These are phyloP conservation scores for Tulasnella sp. DNA, from an alignment of 768 basidiomycete genomes.

Conservation along the genomic window DNA sequence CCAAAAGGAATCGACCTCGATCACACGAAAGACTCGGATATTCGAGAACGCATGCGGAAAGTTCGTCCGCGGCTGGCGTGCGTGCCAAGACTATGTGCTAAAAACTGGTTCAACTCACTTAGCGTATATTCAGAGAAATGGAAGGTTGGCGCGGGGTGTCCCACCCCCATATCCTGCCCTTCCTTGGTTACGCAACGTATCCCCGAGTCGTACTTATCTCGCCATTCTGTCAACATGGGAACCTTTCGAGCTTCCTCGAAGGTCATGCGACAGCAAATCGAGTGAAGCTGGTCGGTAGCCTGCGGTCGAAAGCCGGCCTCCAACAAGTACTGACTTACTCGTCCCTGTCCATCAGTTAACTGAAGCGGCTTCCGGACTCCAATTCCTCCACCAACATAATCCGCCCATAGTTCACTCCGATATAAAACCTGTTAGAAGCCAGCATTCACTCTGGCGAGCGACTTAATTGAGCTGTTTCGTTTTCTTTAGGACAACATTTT, in stretches of 20 bases:
- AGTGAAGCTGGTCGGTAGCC: not conserved
- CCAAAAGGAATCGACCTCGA: conserved; percentile 6
- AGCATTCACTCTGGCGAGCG: not conserved
- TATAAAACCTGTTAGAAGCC: conserved; percentile 9
- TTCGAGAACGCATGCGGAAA: conserved; percentile 15
- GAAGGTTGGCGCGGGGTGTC: not conserved
- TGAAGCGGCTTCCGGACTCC: conserved; percentile 14
- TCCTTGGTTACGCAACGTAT: not conserved
- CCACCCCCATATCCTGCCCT: conserved; percentile 19
- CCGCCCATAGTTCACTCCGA: conserved; percentile 17
- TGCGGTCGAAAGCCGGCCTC: not conserved
- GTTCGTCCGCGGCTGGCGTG: not conserved
- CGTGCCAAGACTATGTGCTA: not conserved
- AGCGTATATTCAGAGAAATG: conserved; percentile 18
- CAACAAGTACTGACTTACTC: not conserved
- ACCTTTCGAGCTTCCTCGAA: not conserved
- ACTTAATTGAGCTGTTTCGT: not conserved
- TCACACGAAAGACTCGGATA: not conserved
- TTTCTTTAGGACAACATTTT: conserved; percentile 21
- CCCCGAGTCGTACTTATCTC: conserved; percentile 6
- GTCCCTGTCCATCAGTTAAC: not conserved
- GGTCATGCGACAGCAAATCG: not conserved
- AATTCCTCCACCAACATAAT: conserved; percentile 5
- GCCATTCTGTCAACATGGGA: conserved; percentile 17
- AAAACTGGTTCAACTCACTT: not conserved